A percentile compares a stretch with the other conserved stretches of the same genome.
Evolutionary conservation across 2,329 filamentous ascomycete species (phyloP).

Genomic region (Arthrinium phaeospermum): DNA sequence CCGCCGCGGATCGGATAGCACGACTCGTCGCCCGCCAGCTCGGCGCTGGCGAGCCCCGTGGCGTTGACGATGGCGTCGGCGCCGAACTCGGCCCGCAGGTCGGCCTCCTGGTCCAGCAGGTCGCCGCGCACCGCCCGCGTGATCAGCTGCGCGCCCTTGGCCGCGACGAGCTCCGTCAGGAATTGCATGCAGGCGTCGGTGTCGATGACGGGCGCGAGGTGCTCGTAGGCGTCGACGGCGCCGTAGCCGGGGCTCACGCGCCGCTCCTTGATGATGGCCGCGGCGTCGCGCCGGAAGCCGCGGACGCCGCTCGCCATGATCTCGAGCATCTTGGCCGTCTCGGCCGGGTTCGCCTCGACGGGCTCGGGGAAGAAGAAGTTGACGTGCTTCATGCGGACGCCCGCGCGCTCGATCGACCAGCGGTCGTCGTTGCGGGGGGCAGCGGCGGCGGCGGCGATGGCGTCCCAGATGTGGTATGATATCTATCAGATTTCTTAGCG

Average conservation of each 20-base stretch:
- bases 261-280: conserved; percentile 42
- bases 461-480: conserved; percentile 46
- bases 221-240: conserved; percentile 48
- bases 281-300: conserved; percentile 40
- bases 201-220: conserved; percentile 51
- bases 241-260: conserved; percentile 40
- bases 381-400: conserved; percentile 44
- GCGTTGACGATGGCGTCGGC: conserved; percentile 51
- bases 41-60: conserved; percentile 43
- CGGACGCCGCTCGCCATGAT: conserved; percentile 44
- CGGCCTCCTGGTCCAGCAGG: conserved; percentile 42
- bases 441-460: conserved; percentile 42
- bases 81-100: conserved; percentile 38
- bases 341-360: conserved; percentile 40
- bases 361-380: conserved; percentile 46
- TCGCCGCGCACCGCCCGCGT: conserved; percentile 44
- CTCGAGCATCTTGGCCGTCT: conserved; percentile 46
- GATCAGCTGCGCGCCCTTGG: conserved; percentile 46
- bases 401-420: conserved; percentile 33
- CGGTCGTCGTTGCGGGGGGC: conserved; percentile 26
- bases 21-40: conserved; percentile 43
- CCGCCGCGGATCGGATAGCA: conserved; percentile 51
- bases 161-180: conserved; percentile 45
- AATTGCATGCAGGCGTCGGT: conserved; percentile 50
- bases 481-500: background rate